Base-by-base conservation (phyloP, 225 moss, liverwort and hornwort species). In the Physcomitrium patens region DNA sequence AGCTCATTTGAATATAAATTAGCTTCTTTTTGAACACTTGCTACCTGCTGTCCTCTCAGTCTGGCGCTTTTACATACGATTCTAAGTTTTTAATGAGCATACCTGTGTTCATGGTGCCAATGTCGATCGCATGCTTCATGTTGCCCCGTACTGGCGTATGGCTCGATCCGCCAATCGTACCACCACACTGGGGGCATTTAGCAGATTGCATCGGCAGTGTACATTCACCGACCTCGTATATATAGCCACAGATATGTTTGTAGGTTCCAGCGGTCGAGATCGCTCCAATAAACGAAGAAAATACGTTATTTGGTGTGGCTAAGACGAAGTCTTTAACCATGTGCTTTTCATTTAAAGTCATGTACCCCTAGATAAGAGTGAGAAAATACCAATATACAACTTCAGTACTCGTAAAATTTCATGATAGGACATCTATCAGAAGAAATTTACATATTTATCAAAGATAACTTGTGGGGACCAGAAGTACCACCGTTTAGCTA, bases 201-300 rank as follows among this genome's bases (percentile, higher is more conserved):
- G 76, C 80, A 70, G 49, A 75, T 65, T 81, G 84, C 65, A 20
- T 62, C 44, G 87, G 79, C 67, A 16, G 27, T 12, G 78, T 81
- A 55, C 87, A 87, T 60, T 87, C 76, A 68, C 84, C 84, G 20
- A 87, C 81, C 60, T 67, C 53, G 51, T 87, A 87, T 19, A 72
- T 45, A 57, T 60, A 84, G 17, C 87, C 87, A 69, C 87, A 87
- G 2, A 3, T 13, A 57, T 81, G 81, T 48, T 45, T 72, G 37
- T 81, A 84, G 47, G 76, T 76, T 45, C 76, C 75, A 49, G 64
- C 41, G 41, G 28, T 0, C 12, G 42, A 81, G 65, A 31, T 2
- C 8, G 78, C 78, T 61, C 72, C 66, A 27, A 47, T 60, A 18
- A 84, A 65, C 11, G 81, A 67, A 56, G 79, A 65, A 15, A 84